Evolutionary conservation across 176 grass and related monocot species (phyloP), one percentile per base, ranked within the genome.

Genomic region (Ampelocalamus luodianensis): DNA sequence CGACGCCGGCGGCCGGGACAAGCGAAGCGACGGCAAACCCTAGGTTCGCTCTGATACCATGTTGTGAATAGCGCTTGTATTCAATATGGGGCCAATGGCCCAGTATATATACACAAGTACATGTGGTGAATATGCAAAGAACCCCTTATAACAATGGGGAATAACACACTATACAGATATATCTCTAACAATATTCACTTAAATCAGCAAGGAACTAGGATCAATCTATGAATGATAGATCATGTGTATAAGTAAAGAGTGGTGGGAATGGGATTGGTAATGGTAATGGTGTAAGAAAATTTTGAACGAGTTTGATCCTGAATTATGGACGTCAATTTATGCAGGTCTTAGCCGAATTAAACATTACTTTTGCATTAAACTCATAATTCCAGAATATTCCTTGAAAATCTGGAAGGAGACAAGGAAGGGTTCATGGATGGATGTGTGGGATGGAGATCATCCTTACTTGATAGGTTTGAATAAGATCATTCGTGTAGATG

Each of bases 401-500:
- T 50, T 55, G 17, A 71, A 74, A 77, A 24, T 3, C 55, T 13
- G 42, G 18, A 75, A 58, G 13, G 61, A 65, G 1, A 45, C 20
- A 58, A 22, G 44, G 6, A 56, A 27, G 36, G 6, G 26, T 56
- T n/a, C n/a, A n/a, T n/a, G n/a, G n/a, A n/a, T n/a, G n/a, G n/a
- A n/a, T n/a, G n/a, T 43, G 20, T n/a, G 20, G 54, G 20, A 58
- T n/a, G 54, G 22, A 58, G 54, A n/a, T n/a, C n/a, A n/a, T 58
- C 54, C 54, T 58, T n/a, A 60, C 56, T 92, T 96, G 81, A 99
- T 99, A 23, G 97, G 91, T 90, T 99, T 99, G 82, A 99, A 99
- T 76, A 96, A 87, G 80, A 99, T 99, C 90, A 96, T 82, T 46
- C 97, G 87, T 23, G 93, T 99, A 54, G 97, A 96, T 34, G 84